phyloP scores from a whole-genome alignment of 352 stramenopile species.

The Phytophthora gonapodyides region DNA sequence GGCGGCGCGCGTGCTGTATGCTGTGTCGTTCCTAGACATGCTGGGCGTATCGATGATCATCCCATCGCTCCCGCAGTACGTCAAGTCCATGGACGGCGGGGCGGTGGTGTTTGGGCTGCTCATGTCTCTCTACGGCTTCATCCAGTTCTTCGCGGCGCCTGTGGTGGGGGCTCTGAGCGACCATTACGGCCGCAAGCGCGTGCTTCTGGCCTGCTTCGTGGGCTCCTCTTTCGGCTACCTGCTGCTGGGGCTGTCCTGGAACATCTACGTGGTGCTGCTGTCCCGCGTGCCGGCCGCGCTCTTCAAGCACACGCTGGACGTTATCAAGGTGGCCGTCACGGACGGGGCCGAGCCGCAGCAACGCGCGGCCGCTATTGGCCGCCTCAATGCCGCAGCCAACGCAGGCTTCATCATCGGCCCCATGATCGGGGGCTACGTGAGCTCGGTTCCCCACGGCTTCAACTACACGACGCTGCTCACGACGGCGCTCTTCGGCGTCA shows the following conservation, averaged over 20 bases:
- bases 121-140: slow-evolving; percentile 86
- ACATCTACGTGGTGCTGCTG: slow-evolving; percentile 78
- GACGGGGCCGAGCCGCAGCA: slow-evolving; percentile 48
- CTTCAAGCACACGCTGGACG: slow-evolving; percentile 85
- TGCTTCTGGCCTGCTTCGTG: slow-evolving; percentile 70
- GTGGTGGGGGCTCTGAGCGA: slow-evolving; percentile 78
- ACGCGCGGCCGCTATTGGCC: slow-evolving; percentile 56
- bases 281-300: slow-evolving; percentile 71
- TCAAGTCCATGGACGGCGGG: slow-evolving; percentile 78
- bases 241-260: slow-evolving; percentile 75
- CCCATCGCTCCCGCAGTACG: slow-evolving; percentile 74
- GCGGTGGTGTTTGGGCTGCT: slow-evolving; percentile 73
- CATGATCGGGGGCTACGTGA: slow-evolving; percentile 71
- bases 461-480: slow-evolving; percentile 84
- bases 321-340: slow-evolving; percentile 75
- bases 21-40: slow-evolving; percentile 84
- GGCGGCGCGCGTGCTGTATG: slow-evolving; percentile 60
- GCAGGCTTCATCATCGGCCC: slow-evolving; percentile 81
- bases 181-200: slow-evolving; percentile 62
- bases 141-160: slow-evolving; percentile 83
- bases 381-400: slow-evolving; percentile 75
- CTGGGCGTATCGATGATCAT: slow-evolving; percentile 87
- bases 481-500: slow-evolving; percentile 64
- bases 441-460: slow-evolving; percentile 70
- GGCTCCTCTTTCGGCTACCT: slow-evolving; percentile 66